Percentiles rank a stretch among this genome's conserved stretches.
These are phyloP conservation scores for Recurvomyces mirabilis DNA, from an alignment of 495 filamentous ascomycete species.

Conservation along the genomic window DNA sequence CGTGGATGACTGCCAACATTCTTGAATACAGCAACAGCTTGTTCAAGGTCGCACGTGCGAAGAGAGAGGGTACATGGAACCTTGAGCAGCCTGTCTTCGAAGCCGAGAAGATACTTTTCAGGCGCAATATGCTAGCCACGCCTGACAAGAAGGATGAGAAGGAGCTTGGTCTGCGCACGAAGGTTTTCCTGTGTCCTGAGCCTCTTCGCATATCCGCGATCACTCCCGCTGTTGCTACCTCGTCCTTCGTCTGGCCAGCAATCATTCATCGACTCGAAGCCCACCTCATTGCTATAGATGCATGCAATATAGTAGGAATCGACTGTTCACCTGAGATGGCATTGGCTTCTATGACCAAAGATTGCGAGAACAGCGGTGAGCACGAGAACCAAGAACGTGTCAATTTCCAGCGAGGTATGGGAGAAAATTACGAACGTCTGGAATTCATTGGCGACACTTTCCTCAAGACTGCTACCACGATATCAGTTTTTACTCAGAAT, in stretches of 20 bases:
- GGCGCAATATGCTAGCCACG: conserved; percentile 71
- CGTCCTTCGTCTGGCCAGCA: conserved; percentile 64
- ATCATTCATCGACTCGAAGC: conserved; percentile 76
- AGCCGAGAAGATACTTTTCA: conserved; percentile 58
- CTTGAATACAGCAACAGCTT: conserved; percentile 53
- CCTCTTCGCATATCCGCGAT: conserved; percentile 66
- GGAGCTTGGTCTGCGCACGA: conserved; percentile 34
- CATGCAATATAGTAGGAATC: conserved; percentile 47
- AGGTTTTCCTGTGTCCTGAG: conserved; percentile 45
- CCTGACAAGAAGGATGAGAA: conserved; percentile 38
- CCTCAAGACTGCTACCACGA: conserved; percentile 89
- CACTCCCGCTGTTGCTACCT: conserved; percentile 50
- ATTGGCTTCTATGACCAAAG: conserved; percentile 87
- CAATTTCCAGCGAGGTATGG: conserved; percentile 80
- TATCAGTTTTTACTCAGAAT: conserved; percentile 63
- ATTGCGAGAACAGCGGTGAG: conserved; percentile 82
- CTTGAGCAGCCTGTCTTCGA: conserved; percentile 66
- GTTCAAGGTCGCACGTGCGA: conserved; percentile 42
- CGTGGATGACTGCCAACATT: conserved; percentile 48
- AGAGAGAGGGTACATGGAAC: conserved; percentile 32
- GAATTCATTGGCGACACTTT: conserved; percentile 93
- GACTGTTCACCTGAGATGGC: conserved; percentile 56
- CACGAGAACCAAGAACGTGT: conserved; percentile 49
- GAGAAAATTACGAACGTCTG: conserved; percentile 88
- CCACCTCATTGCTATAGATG: conserved; percentile 69